Conservation (phyloP, 1,284 basidiomycete genomes). For the Meripilus lineatus region DNA sequence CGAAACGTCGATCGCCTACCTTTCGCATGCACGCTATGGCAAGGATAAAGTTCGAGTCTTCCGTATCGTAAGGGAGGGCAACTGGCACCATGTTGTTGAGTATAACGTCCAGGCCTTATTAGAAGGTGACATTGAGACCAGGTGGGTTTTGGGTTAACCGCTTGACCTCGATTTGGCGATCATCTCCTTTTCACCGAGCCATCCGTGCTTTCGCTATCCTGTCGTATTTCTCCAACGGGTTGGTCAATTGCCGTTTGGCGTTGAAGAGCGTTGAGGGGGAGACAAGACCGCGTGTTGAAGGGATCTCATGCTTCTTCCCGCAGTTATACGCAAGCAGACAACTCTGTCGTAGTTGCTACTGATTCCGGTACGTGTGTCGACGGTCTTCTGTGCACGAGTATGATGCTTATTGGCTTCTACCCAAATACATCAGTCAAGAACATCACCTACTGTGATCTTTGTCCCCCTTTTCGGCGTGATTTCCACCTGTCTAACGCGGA, state of each 20-base stretch:
- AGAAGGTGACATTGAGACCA: slow-evolving; percentile 74
- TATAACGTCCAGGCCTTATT: slow-evolving; percentile 76
- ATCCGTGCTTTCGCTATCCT: not conserved
- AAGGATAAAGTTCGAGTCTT: slow-evolving; percentile 86
- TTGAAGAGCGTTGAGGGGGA: no score
- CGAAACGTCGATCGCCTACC: slow-evolving; percentile 25
- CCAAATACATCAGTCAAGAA: slow-evolving; percentile 71
- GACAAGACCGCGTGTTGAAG: no score
- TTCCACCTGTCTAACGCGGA: not conserved
- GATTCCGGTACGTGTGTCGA: slow-evolving; percentile 65
- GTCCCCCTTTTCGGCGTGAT: not conserved
- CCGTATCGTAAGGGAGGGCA: slow-evolving; percentile 73
- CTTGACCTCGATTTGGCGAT: not conserved
- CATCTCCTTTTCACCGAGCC: not conserved
- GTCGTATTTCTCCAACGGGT: no score
- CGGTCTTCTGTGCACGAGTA: no score
- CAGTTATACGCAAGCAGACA: slow-evolving; percentile 82
- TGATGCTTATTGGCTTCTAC: not conserved
- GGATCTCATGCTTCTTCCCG: not conserved
- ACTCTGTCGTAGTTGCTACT: slow-evolving; percentile 81
- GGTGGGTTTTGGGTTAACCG: slow-evolving; percentile 44
- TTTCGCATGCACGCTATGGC: slow-evolving; percentile 66
- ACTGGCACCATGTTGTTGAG: slow-evolving; percentile 71
- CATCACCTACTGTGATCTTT: slow-evolving; percentile 75
- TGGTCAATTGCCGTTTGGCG: no score